Conservation (phyloP, 2,329 filamentous ascomycete genomes). For the Alternaria conjuncta region DNA sequence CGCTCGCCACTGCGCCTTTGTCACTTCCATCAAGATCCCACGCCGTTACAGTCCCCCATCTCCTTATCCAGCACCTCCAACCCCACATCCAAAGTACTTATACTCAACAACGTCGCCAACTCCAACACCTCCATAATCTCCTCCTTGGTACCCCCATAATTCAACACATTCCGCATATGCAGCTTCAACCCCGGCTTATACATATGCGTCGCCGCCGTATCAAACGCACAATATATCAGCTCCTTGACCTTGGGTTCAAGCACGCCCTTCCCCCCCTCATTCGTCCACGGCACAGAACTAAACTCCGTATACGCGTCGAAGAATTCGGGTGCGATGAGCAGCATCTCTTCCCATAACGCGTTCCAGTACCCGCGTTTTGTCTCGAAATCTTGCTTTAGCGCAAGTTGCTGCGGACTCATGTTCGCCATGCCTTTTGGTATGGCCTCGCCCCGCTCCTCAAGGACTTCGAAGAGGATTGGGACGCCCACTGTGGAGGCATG, state of each 20-base stretch:
- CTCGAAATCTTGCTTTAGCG: conserved; percentile 53
- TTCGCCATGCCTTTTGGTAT: conserved; percentile 34
- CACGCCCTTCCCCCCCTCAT: conserved; percentile 38
- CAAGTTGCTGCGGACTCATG: conserved; percentile 47
- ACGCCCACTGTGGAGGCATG: conserved; percentile 57
- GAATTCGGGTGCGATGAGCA: conserved; percentile 55
- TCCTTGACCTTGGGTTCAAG: conserved; percentile 58
- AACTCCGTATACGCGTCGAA: conserved; percentile 58
- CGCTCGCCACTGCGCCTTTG: too few species aligned
- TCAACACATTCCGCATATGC: conserved; percentile 57
- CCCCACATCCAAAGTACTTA: conserved; percentile 38
- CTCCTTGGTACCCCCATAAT: conserved; percentile 54
- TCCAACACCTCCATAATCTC: conserved; percentile 59
- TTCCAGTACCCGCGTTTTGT: conserved; percentile 57
- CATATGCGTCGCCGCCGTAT: conserved; percentile 56
- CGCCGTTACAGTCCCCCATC: background rate
- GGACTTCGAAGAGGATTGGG: conserved; percentile 55
- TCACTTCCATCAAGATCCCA: too few species aligned
- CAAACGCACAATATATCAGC: conserved; percentile 58
- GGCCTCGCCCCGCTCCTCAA: conserved; percentile 53
- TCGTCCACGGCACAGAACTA: conserved; percentile 52
- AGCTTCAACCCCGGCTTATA: conserved; percentile 56
- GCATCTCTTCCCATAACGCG: conserved; percentile 54
- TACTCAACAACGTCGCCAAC: conserved; percentile 48
- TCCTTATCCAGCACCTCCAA: conserved; percentile 34